These are phyloP conservation scores for Ambispora gerdemannii DNA, from an alignment of 192 early-diverging fungal genomes.

Conservation along the genomic window DNA sequence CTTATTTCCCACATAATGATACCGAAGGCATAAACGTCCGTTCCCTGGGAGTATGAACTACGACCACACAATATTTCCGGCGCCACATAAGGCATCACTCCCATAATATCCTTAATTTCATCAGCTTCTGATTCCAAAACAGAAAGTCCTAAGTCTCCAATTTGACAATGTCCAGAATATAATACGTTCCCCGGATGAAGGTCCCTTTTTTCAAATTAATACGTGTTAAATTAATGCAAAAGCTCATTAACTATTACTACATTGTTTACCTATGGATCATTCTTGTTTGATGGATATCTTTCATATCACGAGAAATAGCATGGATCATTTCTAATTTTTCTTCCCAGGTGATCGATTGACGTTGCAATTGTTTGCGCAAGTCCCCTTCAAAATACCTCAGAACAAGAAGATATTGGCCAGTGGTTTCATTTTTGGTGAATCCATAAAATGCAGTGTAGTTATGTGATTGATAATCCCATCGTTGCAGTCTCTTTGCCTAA, in stretches of 20 bases:
- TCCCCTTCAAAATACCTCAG: neutral
- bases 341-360: neutral
- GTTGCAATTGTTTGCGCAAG: neutral
- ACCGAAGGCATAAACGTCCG: constrained; percentile 39
- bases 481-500: constrained; percentile 11
- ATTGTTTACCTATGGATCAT: constrained; percentile 21
- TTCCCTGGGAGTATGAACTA: constrained; percentile 31
- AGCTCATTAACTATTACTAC: neutral
- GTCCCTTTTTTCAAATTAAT: constrained; percentile 7
- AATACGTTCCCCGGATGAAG: constrained; percentile 13
- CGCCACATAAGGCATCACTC: constrained; percentile 13
- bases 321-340: neutral
- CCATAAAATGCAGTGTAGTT: neutral
- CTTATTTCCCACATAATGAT: constrained; percentile 44
- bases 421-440: constrained; percentile 20
- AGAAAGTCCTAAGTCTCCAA: constrained; percentile 10
- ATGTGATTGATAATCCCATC: constrained; percentile 14
- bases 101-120: constrained; percentile 14
- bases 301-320: neutral
- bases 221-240: no score
- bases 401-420: constrained; percentile 22
- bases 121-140: constrained; percentile 1
- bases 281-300: neutral
- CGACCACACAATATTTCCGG: constrained; percentile 12
- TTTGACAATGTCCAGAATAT: neutral